Evolutionary conservation across 805 yeast species (phyloP).

Genomic region (Zygoascus bituminiphila): DNA sequence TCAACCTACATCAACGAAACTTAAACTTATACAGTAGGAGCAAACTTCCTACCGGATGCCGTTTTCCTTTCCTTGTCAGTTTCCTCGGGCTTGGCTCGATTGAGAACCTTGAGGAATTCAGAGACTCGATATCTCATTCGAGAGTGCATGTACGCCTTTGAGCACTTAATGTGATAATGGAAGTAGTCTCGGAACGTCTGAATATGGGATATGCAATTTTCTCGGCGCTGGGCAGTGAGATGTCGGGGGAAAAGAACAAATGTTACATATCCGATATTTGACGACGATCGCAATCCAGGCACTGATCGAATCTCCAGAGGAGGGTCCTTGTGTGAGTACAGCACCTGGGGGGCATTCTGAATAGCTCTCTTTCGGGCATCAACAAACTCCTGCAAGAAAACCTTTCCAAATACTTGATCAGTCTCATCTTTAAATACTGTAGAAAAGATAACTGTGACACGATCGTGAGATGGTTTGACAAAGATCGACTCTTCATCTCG

Average conservation of each 20-base stretch:
- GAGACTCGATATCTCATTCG: slow-evolving; percentile 96
- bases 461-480: slow-evolving; percentile 85
- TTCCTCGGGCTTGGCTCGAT: slow-evolving; percentile 93
- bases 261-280: slow-evolving; percentile 50
- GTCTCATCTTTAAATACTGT: slow-evolving; percentile 95
- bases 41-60: slow-evolving; percentile 65
- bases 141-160: slow-evolving; percentile 96
- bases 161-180: slow-evolving; percentile 97
- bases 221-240: slow-evolving; percentile 62
- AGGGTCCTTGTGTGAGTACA: slow-evolving; percentile 83
- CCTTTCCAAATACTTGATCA: slow-evolving; percentile 49
- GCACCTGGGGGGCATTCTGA: slow-evolving; percentile 97
- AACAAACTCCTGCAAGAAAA: slow-evolving; percentile 59
- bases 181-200: slow-evolving; percentile 91
- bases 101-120: slow-evolving; percentile 88
- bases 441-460: slow-evolving; percentile 93
- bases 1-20: slow-evolving; percentile 4
- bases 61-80: slow-evolving; percentile 71
- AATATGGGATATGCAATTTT: slow-evolving; percentile 84
- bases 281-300: slow-evolving; percentile 29
- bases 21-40: slow-evolving; percentile 19
- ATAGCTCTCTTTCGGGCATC: slow-evolving; percentile 93
- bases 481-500: slow-evolving; percentile 91
- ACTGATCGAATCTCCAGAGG: slow-evolving; percentile 71
- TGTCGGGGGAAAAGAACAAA: slow-evolving; percentile 46